These are phyloP conservation scores for Suillus tomentosus DNA, from an alignment of 768 basidiomycete genomes.

Conservation along the genomic window DNA sequence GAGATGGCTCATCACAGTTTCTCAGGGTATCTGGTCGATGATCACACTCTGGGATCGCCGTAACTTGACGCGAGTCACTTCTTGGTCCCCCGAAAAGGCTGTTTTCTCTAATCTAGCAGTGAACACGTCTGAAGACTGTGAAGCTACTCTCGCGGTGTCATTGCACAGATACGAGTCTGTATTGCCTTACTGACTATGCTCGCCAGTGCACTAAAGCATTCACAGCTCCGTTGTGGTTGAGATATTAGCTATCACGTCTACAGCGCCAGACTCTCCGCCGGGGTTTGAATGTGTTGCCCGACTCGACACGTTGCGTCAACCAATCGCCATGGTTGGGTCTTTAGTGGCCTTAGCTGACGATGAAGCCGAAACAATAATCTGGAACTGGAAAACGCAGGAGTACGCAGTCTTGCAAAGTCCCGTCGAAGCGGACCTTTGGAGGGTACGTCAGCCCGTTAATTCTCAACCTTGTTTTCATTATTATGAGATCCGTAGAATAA, in stretches of 20 bases:
- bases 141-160: constrained; percentile 54
- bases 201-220: constrained; percentile 17
- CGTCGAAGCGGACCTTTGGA: constrained; percentile 35
- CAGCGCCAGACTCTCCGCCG: constrained; percentile 14
- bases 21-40: constrained; percentile 62
- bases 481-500: constrained; percentile 39
- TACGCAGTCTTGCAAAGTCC: constrained; percentile 49
- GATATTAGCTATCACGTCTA: constrained; percentile 29
- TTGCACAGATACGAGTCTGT: constrained; percentile 49
- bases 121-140: constrained; percentile 47
- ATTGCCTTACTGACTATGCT: constrained; percentile 15
- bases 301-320: constrained; percentile 45
- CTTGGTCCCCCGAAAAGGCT: constrained; percentile 57
- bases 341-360: constrained; percentile 58
- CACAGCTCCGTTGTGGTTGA: constrained; percentile 26
- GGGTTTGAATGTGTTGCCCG: constrained; percentile 35
- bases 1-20: constrained; percentile 52
- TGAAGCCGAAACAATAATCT: constrained; percentile 48
- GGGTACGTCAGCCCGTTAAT: constrained; percentile 17
- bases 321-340: constrained; percentile 51
- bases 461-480: constrained; percentile 6
- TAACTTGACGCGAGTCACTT: constrained; percentile 35
- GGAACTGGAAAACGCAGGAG: constrained; percentile 53
- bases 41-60: constrained; percentile 52
- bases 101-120: constrained; percentile 54